Base-by-base conservation (phyloP, 768 basidiomycete genomes). In the Pulveroboletus sp. region DNA sequence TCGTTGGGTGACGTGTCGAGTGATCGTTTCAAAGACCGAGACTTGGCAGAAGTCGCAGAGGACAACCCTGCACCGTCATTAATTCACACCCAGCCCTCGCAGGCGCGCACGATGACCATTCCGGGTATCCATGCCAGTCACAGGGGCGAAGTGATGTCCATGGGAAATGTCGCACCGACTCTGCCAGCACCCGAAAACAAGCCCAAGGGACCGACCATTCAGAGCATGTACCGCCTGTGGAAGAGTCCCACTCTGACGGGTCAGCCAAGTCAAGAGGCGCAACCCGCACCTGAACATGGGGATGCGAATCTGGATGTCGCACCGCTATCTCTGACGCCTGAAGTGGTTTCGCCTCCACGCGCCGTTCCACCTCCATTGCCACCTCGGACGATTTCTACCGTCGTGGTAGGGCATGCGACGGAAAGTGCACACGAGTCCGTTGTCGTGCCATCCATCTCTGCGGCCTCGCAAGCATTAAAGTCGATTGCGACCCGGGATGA, bases 91-190 rank as follows among this genome's bases (percentile, higher is more conserved):
- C 90, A 91, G 60, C 90, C 90, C 3, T 64, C 72, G 8, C 81
- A 83, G 61, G 85, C 81, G 25, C 85, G 81, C 57, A 85, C 78
- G 35, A 93, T 93, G 90, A 83, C 80, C 13, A 92, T 93, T 53
- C 90, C 90, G 9, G 87, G 88, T 2, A 93, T 93, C 51, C 90
- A 91, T 59, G 88, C 81, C 4, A 87, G 83, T 57, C 85, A 91
- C 60, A 81, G 80, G n/a, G 87, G 86, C 9, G 88, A 92, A 52
- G 80, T 91, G 36, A 88, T 89, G 83, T 85, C 89, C 4, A 76
- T 93, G 76, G 90, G 90, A 11, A 84, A 87, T 58, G 79, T 80
- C 47, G 81, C 85, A 11, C 72, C 76, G 2, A 52, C 61, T 21
- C 74, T 78, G 5, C 67, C 71, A 37, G 60, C 70, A 0, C 52